phyloP scores from a whole-genome alignment of 2,329 filamentous ascomycete species.

The Pseudophaeomoniella oleicola region DNA sequence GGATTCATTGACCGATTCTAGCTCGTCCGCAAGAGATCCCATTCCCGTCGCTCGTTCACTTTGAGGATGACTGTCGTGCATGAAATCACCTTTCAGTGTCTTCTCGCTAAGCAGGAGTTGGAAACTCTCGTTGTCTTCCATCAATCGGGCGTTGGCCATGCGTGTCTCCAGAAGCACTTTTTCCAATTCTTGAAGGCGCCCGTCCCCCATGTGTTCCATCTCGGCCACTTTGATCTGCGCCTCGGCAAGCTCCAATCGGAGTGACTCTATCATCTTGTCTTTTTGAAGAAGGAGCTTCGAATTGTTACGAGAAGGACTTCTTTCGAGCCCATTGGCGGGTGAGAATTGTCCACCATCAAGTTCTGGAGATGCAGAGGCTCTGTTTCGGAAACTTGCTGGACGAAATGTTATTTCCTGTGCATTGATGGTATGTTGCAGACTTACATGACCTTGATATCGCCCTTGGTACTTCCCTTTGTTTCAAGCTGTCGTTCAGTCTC shows the following conservation, averaged over 20 bases:
- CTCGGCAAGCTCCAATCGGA: constrained; percentile 84
- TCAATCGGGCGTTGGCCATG: constrained; percentile 87
- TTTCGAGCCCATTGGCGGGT: constrained; percentile 67
- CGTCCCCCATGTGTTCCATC: constrained; percentile 82
- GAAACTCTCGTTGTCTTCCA: constrained; percentile 98
- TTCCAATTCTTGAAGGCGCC: constrained; percentile 78
- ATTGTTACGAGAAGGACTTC: constrained; percentile 78
- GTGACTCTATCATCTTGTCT: constrained; percentile 85
- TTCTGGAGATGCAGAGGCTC: constrained; percentile 34
- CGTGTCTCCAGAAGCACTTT: constrained; percentile 77
- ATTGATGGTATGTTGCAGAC: constrained; percentile 9
- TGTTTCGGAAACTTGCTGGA: constrained; percentile 33
- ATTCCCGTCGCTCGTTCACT: constrained; percentile 30
- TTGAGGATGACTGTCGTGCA: constrained; percentile 38
- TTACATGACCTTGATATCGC: constrained; percentile 35
- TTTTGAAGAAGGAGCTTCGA: constrained; percentile 87
- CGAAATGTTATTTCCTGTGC: constrained; percentile 2
- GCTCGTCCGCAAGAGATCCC: constrained; percentile 68
- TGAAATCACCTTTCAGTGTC: constrained; percentile 87
- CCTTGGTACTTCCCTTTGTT: constrained; percentile 51
- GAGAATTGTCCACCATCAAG: constrained; percentile 71
- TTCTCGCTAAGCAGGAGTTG: constrained; percentile 88
- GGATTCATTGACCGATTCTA: constrained; percentile 52
- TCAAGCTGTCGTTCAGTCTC: constrained; percentile 75
- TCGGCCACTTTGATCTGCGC: constrained; percentile 91